Conservation (phyloP, 805 yeast genomes). For the Ogataea allantospora region DNA sequence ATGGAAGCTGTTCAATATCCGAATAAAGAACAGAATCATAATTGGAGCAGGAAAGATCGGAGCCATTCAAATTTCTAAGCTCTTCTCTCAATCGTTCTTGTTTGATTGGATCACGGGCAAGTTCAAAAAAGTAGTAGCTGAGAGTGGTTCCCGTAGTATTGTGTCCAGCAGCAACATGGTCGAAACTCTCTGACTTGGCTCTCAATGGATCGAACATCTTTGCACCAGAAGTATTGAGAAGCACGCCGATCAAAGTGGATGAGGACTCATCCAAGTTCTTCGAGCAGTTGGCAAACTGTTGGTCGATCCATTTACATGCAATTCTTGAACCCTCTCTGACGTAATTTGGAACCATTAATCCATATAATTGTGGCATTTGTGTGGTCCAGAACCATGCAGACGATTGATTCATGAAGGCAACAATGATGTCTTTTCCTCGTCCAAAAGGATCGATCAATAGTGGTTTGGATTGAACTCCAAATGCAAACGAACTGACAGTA, state of each 20-base stretch:
- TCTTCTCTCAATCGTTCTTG: slow-evolving; percentile 52
- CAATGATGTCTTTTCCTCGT: slow-evolving; percentile 42
- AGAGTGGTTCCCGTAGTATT: slow-evolving; percentile 71
- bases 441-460: slow-evolving; percentile 39
- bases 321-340: slow-evolving; percentile 38
- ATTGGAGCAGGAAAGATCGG: slow-evolving; percentile 22
- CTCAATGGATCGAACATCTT: slow-evolving; percentile 21
- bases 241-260: slow-evolving; percentile 25
- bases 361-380: slow-evolving; percentile 52
- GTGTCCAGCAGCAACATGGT: slow-evolving; percentile 76
- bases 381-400: slow-evolving; percentile 69
- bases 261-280: slow-evolving; percentile 14
- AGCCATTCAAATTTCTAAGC: slow-evolving; percentile 24
- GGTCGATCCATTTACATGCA: slow-evolving; percentile 46
- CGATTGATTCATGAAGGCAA: slow-evolving; percentile 47
- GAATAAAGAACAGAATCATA: slow-evolving; percentile 32
- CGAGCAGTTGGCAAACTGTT: slow-evolving; percentile 28
- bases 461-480: slow-evolving; percentile 48
- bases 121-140: slow-evolving; percentile 56
- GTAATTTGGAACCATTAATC: slow-evolving; percentile 43
- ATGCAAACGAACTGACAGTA: slow-evolving; percentile 57
- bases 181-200: slow-evolving; percentile 51
- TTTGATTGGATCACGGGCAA: slow-evolving; percentile 47
- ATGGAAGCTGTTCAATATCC: slow-evolving; percentile 52
- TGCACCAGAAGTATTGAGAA: slow-evolving; percentile 17